A percentile compares a stretch with the other conserved stretches of the same genome.
Evolutionary conservation across 2,329 filamentous ascomycete species (phyloP).

Genomic region (Alternaria longipes): DNA sequence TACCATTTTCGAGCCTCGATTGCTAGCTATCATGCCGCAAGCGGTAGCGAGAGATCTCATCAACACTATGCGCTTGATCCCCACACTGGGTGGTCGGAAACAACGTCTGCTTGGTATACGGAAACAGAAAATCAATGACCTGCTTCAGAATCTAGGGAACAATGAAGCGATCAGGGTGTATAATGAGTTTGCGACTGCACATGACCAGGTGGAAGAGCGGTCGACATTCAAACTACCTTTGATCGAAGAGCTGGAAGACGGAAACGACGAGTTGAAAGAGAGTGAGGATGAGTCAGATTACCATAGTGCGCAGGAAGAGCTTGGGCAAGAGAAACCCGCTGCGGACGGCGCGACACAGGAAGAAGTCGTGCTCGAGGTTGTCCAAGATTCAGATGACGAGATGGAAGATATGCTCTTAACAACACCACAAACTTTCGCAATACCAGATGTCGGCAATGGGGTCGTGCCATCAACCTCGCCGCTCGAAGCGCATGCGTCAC

Average conservation of each 20-base stretch:
- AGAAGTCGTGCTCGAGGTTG: background rate
- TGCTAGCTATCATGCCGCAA: background rate
- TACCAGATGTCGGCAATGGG: background rate
- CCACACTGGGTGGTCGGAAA: background rate
- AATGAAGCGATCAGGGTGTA: background rate
- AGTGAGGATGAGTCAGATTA: background rate
- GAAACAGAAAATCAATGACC: background rate
- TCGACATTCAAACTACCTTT: constrained; percentile 12
- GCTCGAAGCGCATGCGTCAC: too few relatives aligned
- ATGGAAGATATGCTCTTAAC: background rate
- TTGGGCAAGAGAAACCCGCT: accelerated
- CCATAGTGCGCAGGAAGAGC: background rate
- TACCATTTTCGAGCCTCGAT: background rate
- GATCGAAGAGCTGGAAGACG: background rate
- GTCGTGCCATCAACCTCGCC: background rate
- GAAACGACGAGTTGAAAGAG: background rate
- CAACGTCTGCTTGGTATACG: background rate
- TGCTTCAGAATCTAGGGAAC: background rate
- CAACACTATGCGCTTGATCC: constrained; percentile 1
- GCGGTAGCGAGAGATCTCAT: background rate
- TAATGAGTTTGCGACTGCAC: background rate
- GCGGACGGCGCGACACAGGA: background rate
- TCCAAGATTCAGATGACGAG: background rate
- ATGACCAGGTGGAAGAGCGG: background rate
- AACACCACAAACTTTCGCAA: background rate